Evolutionary conservation across 805 yeast species (phyloP).

Genomic region (Pachysolen tannophilus): DNA sequence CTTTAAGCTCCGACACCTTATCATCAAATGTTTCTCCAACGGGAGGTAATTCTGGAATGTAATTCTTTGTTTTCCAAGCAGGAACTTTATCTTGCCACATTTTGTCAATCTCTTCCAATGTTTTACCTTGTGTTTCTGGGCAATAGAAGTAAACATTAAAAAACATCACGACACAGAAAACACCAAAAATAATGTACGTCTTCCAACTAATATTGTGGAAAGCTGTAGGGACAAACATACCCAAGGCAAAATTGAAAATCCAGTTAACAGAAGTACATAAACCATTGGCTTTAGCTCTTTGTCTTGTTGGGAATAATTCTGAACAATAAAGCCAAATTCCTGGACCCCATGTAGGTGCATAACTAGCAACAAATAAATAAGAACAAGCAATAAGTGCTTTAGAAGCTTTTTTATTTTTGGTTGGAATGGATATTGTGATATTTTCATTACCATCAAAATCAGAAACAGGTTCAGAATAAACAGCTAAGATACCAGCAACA

Average conservation of each 20-base stretch:
- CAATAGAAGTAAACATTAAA: conserved; percentile 41
- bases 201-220: conserved; percentile 45
- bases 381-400: conserved; percentile 39
- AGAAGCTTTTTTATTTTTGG: conserved; percentile 25
- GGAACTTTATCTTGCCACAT: conserved; percentile 31
- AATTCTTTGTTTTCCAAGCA: conserved; percentile 22
- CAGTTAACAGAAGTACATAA: conserved; percentile 64
- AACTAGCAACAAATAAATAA: conserved; percentile 36
- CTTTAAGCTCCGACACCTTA: neutral
- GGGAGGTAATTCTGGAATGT: conserved; percentile 8
- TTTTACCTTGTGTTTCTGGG: conserved; percentile 52
- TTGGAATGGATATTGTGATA: conserved; percentile 24
- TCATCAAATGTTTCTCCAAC: conserved; percentile 7
- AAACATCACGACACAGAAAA: conserved; percentile 20
- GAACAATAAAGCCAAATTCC: conserved; percentile 21
- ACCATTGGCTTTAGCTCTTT: conserved; percentile 61
- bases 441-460: conserved; percentile 23
- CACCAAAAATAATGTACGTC: conserved; percentile 41
- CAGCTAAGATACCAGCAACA: conserved; percentile 20
- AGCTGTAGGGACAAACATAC: conserved; percentile 50
- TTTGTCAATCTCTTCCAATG: conserved; percentile 51
- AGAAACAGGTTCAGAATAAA: conserved; percentile 27
- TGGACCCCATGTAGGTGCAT: conserved; percentile 40
- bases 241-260: conserved; percentile 61
- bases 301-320: conserved; percentile 24